phyloP scores from a whole-genome alignment of 2,329 filamentous ascomycete genomes.

The Ophiostoma tasmaniense region DNA sequence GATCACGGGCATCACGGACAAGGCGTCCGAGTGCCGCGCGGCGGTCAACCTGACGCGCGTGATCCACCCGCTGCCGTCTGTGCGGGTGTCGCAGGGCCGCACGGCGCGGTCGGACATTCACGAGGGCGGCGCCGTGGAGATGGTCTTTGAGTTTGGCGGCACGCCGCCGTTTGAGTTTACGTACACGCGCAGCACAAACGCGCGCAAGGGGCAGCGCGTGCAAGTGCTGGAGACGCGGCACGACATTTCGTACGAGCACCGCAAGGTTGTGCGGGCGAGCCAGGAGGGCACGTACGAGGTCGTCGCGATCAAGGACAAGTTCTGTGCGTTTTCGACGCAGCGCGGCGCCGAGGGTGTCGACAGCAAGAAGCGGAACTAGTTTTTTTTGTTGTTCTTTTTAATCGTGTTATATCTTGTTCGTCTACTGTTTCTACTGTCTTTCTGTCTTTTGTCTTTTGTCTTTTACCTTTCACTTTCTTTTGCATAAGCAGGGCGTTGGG shows the following conservation, averaged over 20 bases:
- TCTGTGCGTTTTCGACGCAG: constrained; percentile 77
- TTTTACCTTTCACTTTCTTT: background rate
- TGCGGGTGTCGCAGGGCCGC: constrained; percentile 77
- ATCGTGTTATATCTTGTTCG: background rate
- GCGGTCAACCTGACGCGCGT: constrained; percentile 67
- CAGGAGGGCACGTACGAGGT: constrained; percentile 98
- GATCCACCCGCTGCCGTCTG: constrained; percentile 87
- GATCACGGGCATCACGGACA: constrained; percentile 80
- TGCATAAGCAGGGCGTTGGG: constrained; percentile 20
- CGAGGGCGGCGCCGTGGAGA: constrained; percentile 88
- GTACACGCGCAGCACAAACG: constrained; percentile 84
- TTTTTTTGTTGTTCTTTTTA: background rate
- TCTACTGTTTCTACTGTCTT: background rate
- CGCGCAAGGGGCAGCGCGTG: constrained; percentile 64
- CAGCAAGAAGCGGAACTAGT: constrained; percentile 23
- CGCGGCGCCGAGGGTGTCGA: constrained; percentile 44
- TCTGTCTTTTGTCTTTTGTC: background rate
- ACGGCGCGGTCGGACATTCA: constrained; percentile 85
- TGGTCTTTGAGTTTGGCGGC: constrained; percentile 90
- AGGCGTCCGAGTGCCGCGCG: constrained; percentile 79
- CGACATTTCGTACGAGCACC: constrained; percentile 73
- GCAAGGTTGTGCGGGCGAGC: constrained; percentile 72
- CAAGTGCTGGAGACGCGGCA: constrained; percentile 84
- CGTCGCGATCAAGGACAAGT: constrained; percentile 87
- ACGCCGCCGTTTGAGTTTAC: constrained; percentile 97